A percentile compares a stretch with the other conserved stretches of the same genome.
phyloP scores from a whole-genome alignment of 768 basidiomycete genomes.

The Rhodotorula kratochvilovae region DNA sequence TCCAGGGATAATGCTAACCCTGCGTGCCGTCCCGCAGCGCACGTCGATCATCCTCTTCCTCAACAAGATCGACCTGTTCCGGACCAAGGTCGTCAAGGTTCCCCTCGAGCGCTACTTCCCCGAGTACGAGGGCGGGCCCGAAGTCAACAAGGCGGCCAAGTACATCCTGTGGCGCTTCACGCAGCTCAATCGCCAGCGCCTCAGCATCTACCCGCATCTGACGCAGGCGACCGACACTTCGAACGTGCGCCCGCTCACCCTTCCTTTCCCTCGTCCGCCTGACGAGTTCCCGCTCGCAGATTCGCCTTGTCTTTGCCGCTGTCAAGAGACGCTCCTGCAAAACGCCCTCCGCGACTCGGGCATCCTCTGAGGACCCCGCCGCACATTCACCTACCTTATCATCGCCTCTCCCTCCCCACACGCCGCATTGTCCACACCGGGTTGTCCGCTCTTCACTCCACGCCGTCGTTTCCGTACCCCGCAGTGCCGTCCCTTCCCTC shows the following conservation, averaged over 20 bases:
- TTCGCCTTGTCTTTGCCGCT: constrained; percentile 69
- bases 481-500: too few species aligned
- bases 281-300: constrained; percentile 43
- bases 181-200: constrained; percentile 59
- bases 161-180: constrained; percentile 88
- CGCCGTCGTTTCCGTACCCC: background rate
- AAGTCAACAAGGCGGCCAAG: constrained; percentile 52
- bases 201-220: constrained; percentile 77
- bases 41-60: constrained; percentile 63
- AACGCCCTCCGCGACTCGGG: constrained; percentile 81
- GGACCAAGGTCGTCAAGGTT: constrained; percentile 63
- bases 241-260: constrained; percentile 55
- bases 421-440: background rate
- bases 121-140: constrained; percentile 45
- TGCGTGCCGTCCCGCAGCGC: constrained; percentile 25
- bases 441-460: background rate
- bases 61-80: constrained; percentile 73
- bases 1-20: too few species aligned
- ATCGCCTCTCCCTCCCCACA: background rate
- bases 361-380: constrained; percentile 56
- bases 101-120: constrained; percentile 53
- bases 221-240: constrained; percentile 74
- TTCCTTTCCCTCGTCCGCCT: background rate
- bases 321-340: constrained; percentile 91
- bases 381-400: too few species aligned